Base-by-base conservation (phyloP, 2,329 filamentous ascomycete species). In the Metarhizium anisopliae region DNA sequence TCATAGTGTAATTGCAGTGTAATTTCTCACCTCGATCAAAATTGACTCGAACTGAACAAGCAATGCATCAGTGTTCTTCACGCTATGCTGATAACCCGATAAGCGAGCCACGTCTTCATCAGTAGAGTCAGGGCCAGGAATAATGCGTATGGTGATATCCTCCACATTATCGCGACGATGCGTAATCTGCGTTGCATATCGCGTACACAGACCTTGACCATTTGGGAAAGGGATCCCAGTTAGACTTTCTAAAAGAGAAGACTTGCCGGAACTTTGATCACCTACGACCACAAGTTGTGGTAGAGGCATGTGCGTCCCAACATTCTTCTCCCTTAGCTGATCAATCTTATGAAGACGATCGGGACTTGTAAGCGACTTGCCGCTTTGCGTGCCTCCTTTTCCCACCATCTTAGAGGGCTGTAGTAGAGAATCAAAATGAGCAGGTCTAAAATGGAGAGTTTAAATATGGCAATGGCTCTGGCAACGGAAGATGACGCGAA, bases 201-300 rank as follows among this genome's bases (percentile, higher is more conserved):
- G 70, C 0, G 78, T 80, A 50, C 78, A 79, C 1, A 79, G 70
- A 0, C 68, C 73, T 0, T 68, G 67, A 0, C 62, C 69, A 1
- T 74, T 70, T 4, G 77, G 77, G 43, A 80, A 78, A 0, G 72
- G 70, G 38, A 80, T 76, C 0, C 74, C 74, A 0, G 77, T 80
- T 36, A 81, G 58, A 18, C 72, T 91, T 67, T 94, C 89, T 35
- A 94, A 74, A 18, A 94, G 86, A 1, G 89, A 93, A 68, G 86
- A 90, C 75, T 95, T 95, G 64, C 90, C 90, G 47, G 89, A 90
- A 0, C 87, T 92, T 66, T 94, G 90, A 62, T 89, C 90, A 58
- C 90, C 90, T 10, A 93, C 89, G 7, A 92, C 89, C 40, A 87
- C 87, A 61, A 94, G 89, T 73, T 90, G 85, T 0, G 66, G 68